phyloP scores from a whole-genome alignment of 805 yeast species.

The Starmera dryadoides region DNA sequence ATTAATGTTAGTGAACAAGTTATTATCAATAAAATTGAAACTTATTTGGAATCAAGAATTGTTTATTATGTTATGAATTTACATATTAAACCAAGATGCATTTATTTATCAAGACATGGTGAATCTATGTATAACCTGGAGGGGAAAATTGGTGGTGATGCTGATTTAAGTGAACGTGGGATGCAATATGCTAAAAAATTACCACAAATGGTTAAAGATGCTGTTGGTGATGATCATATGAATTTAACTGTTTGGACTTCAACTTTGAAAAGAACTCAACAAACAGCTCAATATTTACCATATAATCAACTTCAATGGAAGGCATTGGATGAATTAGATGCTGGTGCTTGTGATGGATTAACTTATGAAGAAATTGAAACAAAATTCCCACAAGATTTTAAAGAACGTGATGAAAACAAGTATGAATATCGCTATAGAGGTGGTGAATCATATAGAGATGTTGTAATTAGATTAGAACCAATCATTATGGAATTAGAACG shows the following conservation, averaged over 20 bases:
- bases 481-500: conserved; percentile 97
- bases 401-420: conserved; percentile 92
- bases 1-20: conserved; percentile 86
- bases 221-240: conserved; percentile 43
- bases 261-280: conserved; percentile 84
- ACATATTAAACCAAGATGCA: conserved; percentile 85
- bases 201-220: conserved; percentile 65
- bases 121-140: conserved; percentile 88
- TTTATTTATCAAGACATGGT: conserved; percentile 95
- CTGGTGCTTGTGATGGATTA: conserved; percentile 96
- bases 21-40: conserved; percentile 78
- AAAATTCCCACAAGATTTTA: conserved; percentile 87
- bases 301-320: conserved; percentile 89
- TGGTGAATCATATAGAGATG: conserved; percentile 95
- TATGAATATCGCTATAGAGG: conserved; percentile 95
- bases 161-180: conserved; percentile 79
- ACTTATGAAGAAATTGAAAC: conserved; percentile 89
- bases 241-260: conserved; percentile 93
- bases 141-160: conserved; percentile 95
- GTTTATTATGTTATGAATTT: conserved; percentile 95
- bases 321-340: conserved; percentile 93
- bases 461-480: conserved; percentile 91
- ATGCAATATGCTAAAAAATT: conserved; percentile 74
- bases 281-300: conserved; percentile 78
- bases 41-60: conserved; percentile 85